Conservation (phyloP, 257 asterid species). For the Solanum medicagineum region DNA sequence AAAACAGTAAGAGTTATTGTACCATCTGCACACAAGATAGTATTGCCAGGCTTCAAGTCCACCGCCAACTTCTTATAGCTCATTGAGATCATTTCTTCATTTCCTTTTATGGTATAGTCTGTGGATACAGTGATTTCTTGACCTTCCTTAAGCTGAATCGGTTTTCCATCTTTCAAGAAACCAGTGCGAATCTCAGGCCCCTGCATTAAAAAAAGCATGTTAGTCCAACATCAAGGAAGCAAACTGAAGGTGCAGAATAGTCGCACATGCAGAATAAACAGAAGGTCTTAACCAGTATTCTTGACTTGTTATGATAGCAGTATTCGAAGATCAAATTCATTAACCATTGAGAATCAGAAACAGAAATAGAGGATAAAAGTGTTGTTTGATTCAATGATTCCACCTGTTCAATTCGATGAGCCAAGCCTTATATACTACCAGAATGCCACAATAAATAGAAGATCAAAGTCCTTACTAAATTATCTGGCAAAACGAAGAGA, state of each 20-base stretch:
- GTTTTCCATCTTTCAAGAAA: conserved; percentile 58
- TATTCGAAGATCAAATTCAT: neutral
- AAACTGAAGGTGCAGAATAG: neutral
- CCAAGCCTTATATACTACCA: neutral
- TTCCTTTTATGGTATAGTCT: conserved; percentile 74
- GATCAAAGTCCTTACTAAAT: neutral
- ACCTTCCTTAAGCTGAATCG: conserved; percentile 70
- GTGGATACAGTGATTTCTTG: conserved; percentile 54
- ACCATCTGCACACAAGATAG: conserved; percentile 74
- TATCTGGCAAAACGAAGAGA: neutral
- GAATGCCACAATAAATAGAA: neutral
- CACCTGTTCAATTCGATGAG: neutral
- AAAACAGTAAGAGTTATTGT: conserved; percentile 58
- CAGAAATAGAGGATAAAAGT: neutral
- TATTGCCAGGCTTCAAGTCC: conserved; percentile 66
- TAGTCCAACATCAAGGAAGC: neutral
- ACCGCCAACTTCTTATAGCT: conserved; percentile 62
- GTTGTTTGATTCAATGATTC: neutral
- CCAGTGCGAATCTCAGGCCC: conserved; percentile 92
- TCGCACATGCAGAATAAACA: neutral
- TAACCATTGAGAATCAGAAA: neutral
- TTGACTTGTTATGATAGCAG: neutral
- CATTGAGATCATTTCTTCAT: conserved; percentile 48
- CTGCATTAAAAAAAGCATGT: conserved; percentile 16
- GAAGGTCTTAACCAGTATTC: neutral